phyloP scores from a whole-genome alignment of 2,329 filamentous ascomycete species.

The Calonectria multiphialidica region DNA sequence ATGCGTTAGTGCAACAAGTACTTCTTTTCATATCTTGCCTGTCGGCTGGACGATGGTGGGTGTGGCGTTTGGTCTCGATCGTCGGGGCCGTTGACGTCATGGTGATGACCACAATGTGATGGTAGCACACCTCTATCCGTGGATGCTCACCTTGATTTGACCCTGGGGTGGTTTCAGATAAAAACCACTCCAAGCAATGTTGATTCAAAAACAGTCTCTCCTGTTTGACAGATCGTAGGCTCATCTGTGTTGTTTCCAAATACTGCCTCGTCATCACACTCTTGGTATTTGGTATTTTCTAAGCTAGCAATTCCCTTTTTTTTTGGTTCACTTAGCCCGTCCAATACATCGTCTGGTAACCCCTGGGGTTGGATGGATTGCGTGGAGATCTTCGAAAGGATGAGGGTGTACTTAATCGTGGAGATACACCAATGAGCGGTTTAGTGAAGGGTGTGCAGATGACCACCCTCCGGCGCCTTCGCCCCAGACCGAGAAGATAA shows the following conservation, averaged over 20 bases:
- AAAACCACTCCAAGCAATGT: too few species aligned
- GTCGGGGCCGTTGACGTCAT: slow-evolving; percentile 44
- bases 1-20: not conserved
- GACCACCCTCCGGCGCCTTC: not conserved
- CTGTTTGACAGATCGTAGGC: too few species aligned
- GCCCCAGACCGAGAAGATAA: not conserved
- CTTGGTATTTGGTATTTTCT: not conserved
- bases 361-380: not conserved
- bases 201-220: not conserved
- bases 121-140: slow-evolving; percentile 4
- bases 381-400: not conserved
- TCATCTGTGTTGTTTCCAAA: not conserved
- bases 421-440: not conserved
- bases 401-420: slow-evolving; percentile 8
- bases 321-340: not conserved
- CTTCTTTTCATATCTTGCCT: slow-evolving; percentile 2
- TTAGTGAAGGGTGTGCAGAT: not conserved
- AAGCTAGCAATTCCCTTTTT: not conserved
- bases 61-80: slow-evolving; percentile 36
- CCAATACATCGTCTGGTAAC: not conserved
- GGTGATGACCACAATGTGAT: slow-evolving; percentile 42
- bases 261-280: not conserved
- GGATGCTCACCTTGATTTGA: not conserved
- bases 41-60: slow-evolving; percentile 5
- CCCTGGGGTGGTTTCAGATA: too few species aligned